Evolutionary conservation across 2,329 filamentous ascomycete species (phyloP).

Genomic region (Fusarium incarnatum): DNA sequence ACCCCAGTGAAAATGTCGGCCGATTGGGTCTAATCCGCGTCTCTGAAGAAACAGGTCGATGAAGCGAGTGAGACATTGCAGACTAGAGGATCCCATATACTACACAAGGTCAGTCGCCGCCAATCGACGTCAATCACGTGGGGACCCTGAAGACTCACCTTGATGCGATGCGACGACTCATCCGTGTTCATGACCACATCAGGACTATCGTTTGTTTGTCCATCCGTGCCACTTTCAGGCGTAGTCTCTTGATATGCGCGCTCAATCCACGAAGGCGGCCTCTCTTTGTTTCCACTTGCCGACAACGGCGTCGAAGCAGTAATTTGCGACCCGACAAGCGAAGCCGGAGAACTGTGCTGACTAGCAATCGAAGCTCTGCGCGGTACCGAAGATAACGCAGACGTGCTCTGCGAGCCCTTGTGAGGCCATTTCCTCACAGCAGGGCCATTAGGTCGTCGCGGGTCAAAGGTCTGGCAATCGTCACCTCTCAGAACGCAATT

Average conservation of each 20-base stretch:
- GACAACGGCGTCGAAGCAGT: constrained; percentile 6
- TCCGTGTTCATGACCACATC: constrained; percentile 40
- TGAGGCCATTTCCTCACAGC: constrained; percentile 40
- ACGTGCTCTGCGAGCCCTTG: constrained; percentile 14
- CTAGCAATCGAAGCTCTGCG: constrained; percentile 30
- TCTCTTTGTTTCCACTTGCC: constrained; percentile 13
- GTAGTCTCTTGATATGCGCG: constrained; percentile 36
- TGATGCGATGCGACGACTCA: constrained; percentile 40
- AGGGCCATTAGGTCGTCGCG: constrained; percentile 35
- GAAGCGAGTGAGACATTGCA: constrained; percentile 36
- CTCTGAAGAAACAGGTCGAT: constrained; percentile 35
- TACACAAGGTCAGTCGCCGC: not conserved
- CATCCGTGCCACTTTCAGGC: constrained; percentile 24
- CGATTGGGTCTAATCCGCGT: constrained; percentile 36
- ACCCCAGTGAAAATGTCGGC: constrained; percentile 36
- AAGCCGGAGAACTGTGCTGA: constrained; percentile 37
- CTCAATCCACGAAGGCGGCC: constrained; percentile 37
- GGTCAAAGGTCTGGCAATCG: constrained; percentile 37
- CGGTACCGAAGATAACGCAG: constrained; percentile 3
- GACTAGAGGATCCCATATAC: constrained; percentile 41
- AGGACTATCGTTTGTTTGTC: constrained; percentile 33
- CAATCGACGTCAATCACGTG: not conserved
- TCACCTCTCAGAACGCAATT: constrained; percentile 41
- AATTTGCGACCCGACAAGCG: constrained; percentile 32
- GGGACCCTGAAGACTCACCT: constrained; percentile 12